These are phyloP conservation scores for Fusarium chaquense DNA, from an alignment of 2,329 filamentous ascomycete genomes.

Conservation along the genomic window DNA sequence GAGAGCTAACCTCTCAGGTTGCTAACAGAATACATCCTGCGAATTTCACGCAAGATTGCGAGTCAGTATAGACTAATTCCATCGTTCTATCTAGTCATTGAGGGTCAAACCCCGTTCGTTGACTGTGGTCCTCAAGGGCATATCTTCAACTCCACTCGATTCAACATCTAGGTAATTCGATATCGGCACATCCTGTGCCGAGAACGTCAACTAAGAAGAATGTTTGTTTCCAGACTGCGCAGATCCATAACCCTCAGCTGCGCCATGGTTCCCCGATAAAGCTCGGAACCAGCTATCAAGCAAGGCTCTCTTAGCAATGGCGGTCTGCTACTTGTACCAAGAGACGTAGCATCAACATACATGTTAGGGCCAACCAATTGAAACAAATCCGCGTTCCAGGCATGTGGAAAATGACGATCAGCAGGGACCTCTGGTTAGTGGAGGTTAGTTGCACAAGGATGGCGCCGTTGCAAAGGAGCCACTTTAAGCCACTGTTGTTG, in stretches of 20 bases:
- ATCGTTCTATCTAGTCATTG: background rate
- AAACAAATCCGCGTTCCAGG: background rate
- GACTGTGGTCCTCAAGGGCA: background rate
- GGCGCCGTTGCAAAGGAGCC: background rate
- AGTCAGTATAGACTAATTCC: background rate
- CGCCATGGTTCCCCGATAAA: background rate
- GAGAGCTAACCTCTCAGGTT: background rate
- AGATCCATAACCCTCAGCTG: background rate
- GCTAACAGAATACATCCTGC: background rate
- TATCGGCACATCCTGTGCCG: background rate
- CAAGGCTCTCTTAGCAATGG: background rate
- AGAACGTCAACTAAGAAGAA: background rate
- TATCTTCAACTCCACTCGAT: background rate
- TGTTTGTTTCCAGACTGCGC: background rate
- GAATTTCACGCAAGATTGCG: too few species aligned
- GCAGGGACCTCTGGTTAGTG: background rate
- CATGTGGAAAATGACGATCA: background rate
- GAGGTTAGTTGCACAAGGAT: background rate
- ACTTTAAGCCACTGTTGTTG: conserved; percentile 14
- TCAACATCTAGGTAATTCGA: background rate
- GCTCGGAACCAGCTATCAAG: background rate
- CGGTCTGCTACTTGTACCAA: background rate
- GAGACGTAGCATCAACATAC: background rate
- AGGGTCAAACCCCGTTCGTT: background rate
- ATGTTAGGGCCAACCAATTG: background rate